Evolutionary conservation across 2,329 filamentous ascomycete species (phyloP), one percentile per base, ranked within the genome.

Genomic region (Lachnellula subtilissima): DNA sequence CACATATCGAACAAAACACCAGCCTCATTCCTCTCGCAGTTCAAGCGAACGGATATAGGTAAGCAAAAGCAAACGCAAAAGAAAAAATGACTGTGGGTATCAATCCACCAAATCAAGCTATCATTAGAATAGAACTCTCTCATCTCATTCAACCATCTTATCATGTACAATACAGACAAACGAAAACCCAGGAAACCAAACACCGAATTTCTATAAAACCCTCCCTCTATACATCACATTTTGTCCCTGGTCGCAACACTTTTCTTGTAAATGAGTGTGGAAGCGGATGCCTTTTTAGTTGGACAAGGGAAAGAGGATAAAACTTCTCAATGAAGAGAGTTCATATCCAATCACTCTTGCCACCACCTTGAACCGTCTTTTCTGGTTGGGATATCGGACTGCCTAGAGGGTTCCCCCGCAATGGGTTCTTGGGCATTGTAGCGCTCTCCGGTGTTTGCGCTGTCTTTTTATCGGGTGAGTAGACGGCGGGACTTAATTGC

Each of bases 401-500:
- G 32, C 46, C 47, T 5, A 46, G 32, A 4, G 46, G 50, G 17
- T 57, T 57, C n/a, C 50, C 51, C 14, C 55, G 12, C 37, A 57
- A n/a, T 9, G 55, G 51, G 40, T 51, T 51, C 22, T 35, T 46
- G 35, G 46, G 46, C 17, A 50, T 46, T 11, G 55, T 46, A 23
- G 37, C 39, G n/a, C 37, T 46, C 32, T 47, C 50, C 5, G 51
- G 32, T 35, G 45, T 35, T 19, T 42, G 39, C 6, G 43, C 17
- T 7, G 43, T 35, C n/a, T 23, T 52, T 32, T 55, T 55, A 2
- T 35, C 54, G 5, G 54, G 55, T 45, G 55, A 75, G 65, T 83
- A 83, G 12, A 82, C 77, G 2, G 75, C 72, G 2, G 81, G 76
- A 54, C 75, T 81, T 4, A 82, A 71, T 45, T 57, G 49, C 8